Evolutionary conservation across 768 basidiomycete genomes (phyloP), one percentile per base, ranked within the genome.

Genomic region (Hydnomerulius pinastri): DNA sequence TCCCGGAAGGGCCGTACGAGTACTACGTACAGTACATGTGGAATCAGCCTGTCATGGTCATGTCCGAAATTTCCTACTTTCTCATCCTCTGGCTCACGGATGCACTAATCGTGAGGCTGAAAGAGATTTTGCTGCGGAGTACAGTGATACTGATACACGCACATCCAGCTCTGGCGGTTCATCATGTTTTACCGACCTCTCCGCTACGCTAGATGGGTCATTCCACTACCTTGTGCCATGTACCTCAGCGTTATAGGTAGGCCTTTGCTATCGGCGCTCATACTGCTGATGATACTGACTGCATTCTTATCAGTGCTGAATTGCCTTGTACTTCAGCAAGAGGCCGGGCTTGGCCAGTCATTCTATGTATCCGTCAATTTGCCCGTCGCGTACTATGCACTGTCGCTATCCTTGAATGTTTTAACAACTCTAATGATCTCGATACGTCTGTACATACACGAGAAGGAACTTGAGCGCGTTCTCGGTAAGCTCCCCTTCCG

Each of bases 1-100:
- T 43, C 7, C 46, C 29, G 4, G 55, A 51, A 30, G 55, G 55
- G 10, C 51, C 58, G n/a, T 46, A 6, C 12, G 36, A 21, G 9
- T 57, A 40, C 20, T 23, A 41, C 8, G 32, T 46, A 15, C 15
- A 6, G n/a, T 37, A 29, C 28, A 28, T 48, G 47, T 27, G 15
- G 11, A 18, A 25, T 27, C 27, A 29, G 39, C 35, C 15, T 40
- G 12, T 12, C 43, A 15, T 10, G 21, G 21, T n/a, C 15, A 18
- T 27, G 13, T 23, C 27, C 23, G 47, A 15, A 42, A 13, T 44
- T 18, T 9, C 36, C 40, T 48, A 43, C 32, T 46, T 48, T 18
- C 12, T 48, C 23, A 29, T 27, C 11, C 17, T 43, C 13, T 48
- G 47, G 41, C 21, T 48, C 23, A 21, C 47, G 13, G 42, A 48